Evolutionary conservation across 2,329 filamentous ascomycete genomes (phyloP), one percentile per base, ranked within the genome.

Genomic region (Arthrobotrys sphaeroides): DNA sequence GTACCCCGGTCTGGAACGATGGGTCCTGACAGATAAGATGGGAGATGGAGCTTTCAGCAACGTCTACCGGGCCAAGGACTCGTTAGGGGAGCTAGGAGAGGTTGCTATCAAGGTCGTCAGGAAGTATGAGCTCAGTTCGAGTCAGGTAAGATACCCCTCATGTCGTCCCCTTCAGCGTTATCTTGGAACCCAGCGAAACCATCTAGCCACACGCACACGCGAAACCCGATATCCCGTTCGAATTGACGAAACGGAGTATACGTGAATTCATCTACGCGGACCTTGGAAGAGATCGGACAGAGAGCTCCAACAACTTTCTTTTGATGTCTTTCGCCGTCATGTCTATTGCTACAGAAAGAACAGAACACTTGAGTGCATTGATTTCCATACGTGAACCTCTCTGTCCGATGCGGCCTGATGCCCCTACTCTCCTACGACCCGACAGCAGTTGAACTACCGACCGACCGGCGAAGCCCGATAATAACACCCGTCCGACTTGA

Each of bases 11-110:
- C 85, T 96, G 40, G 93, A 96, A 80, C 86, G 94, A 81, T 99
- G 92, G 90, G 88, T 90, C 64, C 85, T 97, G 33, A 73, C 95
- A 61, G 94, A 97, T 84, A 98, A 98, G 87, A 99, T 99, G 94
- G 95, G 95, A 78, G 95, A 98, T 79, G 95, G 95, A 77, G 95
- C 95, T 75, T 99, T 99, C 86, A 98, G 94, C 85, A 98, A 98
- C 81, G 95, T 99, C 78, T 99, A 98, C 83, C 90, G 92, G 40
- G 95, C 95, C 38, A 88, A 87, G 79, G 95, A 99, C 82, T 86
- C 83, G 49, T 87, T 89, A 4, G 91, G 91, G 42, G 86, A 90
- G 77, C 87, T 88, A 77, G 89, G 88, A 78, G 90, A 98, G 82
- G 93, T 95, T 33, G 95, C 94, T 79, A 98, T 99, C 87, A 99